phyloP scores from a whole-genome alignment of 495 filamentous ascomycete genomes.

The Durotheca rogersii region DNA sequence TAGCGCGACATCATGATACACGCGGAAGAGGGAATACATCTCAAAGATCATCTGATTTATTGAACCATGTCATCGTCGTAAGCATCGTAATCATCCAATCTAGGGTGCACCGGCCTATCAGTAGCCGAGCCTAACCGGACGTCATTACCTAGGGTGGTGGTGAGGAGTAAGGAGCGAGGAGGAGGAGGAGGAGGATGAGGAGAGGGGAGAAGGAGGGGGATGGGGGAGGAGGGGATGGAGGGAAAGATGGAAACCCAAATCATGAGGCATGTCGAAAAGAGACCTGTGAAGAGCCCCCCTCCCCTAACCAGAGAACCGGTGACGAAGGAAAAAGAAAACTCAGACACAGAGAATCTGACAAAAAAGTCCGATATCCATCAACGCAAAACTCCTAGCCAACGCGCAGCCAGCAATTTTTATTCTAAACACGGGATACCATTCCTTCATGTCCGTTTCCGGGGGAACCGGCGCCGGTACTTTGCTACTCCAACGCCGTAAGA shows the following conservation, averaged over 20 bases:
- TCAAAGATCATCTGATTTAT: slow-evolving; percentile 25
- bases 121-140: slow-evolving; percentile 28
- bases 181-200: too few species aligned
- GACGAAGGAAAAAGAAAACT: too few species aligned
- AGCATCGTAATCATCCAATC: slow-evolving; percentile 33
- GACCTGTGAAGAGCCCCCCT: slow-evolving; percentile 4
- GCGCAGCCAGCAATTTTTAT: not conserved
- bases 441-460: not conserved
- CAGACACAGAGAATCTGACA: slow-evolving; percentile 18
- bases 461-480: not conserved
- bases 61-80: slow-evolving; percentile 24
- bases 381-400: slow-evolving; percentile 9
- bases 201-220: too few species aligned
- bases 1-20: slow-evolving; percentile 8
- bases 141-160: slow-evolving; percentile 31
- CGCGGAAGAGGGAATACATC: slow-evolving; percentile 1
- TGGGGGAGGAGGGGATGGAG: too few species aligned
- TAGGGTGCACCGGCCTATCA: slow-evolving; percentile 23
- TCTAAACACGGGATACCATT: not conserved
- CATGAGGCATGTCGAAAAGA: slow-evolving; percentile 25
- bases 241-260: slow-evolving; percentile 31
- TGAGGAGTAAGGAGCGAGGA: too few species aligned
- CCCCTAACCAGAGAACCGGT: slow-evolving; percentile 9
- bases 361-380: slow-evolving; percentile 14
- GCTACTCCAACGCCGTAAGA: not conserved